Evolutionary conservation across 495 filamentous ascomycete species (phyloP), one percentile per base, ranked within the genome.

Genomic region (Sporormia fimetaria): DNA sequence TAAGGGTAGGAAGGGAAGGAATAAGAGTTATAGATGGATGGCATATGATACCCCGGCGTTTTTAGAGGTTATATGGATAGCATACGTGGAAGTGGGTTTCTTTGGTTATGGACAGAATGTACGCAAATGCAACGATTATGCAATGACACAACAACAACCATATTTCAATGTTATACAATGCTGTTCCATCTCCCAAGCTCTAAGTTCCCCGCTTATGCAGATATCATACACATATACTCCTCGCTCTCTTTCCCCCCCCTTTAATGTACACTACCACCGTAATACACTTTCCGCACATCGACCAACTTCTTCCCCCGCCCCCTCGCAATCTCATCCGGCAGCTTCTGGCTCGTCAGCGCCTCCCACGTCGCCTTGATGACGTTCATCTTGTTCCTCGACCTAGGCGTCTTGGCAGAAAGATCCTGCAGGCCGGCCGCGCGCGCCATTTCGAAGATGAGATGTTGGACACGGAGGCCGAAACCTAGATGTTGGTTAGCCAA

Each of bases 281-380:
- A 96, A 66, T 99, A 99, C 55, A 96, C 90, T 69, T 87, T 95
- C 55, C 90, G 69, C 32, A 87, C 80, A 68, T 98, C 90, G 12
- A 96, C 86, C 50, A 98, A 62, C 71, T 98, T 98, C 71, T 77
- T 86, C 30, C 90, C 88, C 36, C 85, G 64, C 27, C 79, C 88
- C 21, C 78, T 66, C 30, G 90, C 90, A 57, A 98, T 71, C 53
- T 86, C 78, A 57, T 96, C 84, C 7, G 92, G 92, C 50, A 88
- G 64, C 42, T 68, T 72, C 67, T 99, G 90, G 63, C 63, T 80
- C 63, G 71, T 68, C 31, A 99, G 67, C 1, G 88, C 90, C 57
- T 87, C 52, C 56, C 81, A 81, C 21, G 81, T 74, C 10, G 90
- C 88, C 67, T 95, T 95, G 52, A 93, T 78, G 10, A 85, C 80